Percentiles rank a stretch among this genome's conserved stretches.
Evolutionary conservation across 2,329 filamentous ascomycete genomes (phyloP).

Genomic region (Sordariomycetes sp.): DNA sequence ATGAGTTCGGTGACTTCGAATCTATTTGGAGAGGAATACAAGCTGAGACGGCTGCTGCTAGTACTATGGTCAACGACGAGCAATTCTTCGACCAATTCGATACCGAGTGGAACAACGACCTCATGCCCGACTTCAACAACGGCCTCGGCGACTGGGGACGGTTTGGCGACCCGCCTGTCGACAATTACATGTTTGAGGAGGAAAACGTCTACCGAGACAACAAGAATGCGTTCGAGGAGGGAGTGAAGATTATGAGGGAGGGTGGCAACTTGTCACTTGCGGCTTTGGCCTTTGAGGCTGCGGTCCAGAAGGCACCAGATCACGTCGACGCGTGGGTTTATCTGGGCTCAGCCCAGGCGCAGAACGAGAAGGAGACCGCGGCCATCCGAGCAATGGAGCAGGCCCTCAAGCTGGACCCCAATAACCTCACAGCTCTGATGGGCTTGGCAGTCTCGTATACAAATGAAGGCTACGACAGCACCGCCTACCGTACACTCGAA

Average conservation of each 20-base stretch:
- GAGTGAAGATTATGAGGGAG: constrained; percentile 83
- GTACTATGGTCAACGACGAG: constrained; percentile 60
- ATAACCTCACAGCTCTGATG: constrained; percentile 86
- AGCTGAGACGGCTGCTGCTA: constrained; percentile 62
- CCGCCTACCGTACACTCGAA: constrained; percentile 90
- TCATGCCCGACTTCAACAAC: constrained; percentile 50
- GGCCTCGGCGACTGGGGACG: constrained; percentile 53
- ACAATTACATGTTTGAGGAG: constrained; percentile 90
- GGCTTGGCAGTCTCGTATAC: constrained; percentile 94
- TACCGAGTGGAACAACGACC: constrained; percentile 63
- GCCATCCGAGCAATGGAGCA: constrained; percentile 91
- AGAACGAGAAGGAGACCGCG: constrained; percentile 97
- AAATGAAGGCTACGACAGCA: constrained; percentile 97
- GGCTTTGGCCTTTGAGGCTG: constrained; percentile 90
- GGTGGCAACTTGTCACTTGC: constrained; percentile 92
- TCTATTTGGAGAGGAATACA: constrained; percentile 78
- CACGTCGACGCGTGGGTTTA: constrained; percentile 93
- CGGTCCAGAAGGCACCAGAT: constrained; percentile 78
- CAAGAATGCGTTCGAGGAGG: constrained; percentile 83
- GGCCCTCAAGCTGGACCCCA: constrained; percentile 77
- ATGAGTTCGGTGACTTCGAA: constrained; percentile 81
- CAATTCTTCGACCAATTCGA: constrained; percentile 60
- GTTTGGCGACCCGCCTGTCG: constrained; percentile 67
- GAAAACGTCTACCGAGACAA: constrained; percentile 82
- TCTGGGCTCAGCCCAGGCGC: constrained; percentile 84